Base-by-base conservation (phyloP, 2,329 filamentous ascomycete genomes). In the Akanthomyces dipterigenus region DNA sequence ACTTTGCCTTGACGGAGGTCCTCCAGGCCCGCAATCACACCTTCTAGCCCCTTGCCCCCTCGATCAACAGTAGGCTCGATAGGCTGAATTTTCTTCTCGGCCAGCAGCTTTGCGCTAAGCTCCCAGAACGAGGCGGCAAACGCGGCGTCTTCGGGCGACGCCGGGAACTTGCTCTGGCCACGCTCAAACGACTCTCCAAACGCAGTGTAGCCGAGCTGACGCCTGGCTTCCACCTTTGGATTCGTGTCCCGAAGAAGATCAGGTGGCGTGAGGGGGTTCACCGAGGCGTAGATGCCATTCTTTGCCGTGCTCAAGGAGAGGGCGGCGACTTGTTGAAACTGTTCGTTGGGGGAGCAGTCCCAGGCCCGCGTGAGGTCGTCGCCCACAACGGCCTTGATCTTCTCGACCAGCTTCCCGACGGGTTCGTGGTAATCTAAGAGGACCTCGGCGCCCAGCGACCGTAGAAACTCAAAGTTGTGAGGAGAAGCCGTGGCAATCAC, bases 351-450 rank as follows among this genome's bases (percentile, higher is more conserved):
- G 18, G 64, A 63, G 63, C 64, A 63, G 45, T 58, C 55, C 55
- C 55, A 58, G 16, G 55, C 34, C 16, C 50, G 31, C 1, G 36
- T 43, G 22, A 58, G 55, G 18, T 49, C 36, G 9, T 42, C 51
- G 20, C 55, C 55, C 24, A 14, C 24, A 11, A 22, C 45, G 5
- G 34, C 55, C 18, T 9, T 28, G 24, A 58, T 22, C 34, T 42
- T 28, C 1, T 16, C 3, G 5, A 50, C 46, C 16, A 58, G 55
- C 22, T 40, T 22, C 22, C 20, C 34, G 24, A 18, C 24, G 1
- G 45, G 24, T n/a, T 31, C 45, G 31, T 43, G 55, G 70, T 83
- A 80, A 71, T 84, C 78, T 62, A 82, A 78, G 28, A 72, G 73
- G 4, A 69, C 67, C 26, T 77, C 76, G 6, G 80, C 81, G 22